These are phyloP conservation scores for Dispira simplex DNA, from an alignment of 192 early-diverging fungal species.

Conservation along the genomic window DNA sequence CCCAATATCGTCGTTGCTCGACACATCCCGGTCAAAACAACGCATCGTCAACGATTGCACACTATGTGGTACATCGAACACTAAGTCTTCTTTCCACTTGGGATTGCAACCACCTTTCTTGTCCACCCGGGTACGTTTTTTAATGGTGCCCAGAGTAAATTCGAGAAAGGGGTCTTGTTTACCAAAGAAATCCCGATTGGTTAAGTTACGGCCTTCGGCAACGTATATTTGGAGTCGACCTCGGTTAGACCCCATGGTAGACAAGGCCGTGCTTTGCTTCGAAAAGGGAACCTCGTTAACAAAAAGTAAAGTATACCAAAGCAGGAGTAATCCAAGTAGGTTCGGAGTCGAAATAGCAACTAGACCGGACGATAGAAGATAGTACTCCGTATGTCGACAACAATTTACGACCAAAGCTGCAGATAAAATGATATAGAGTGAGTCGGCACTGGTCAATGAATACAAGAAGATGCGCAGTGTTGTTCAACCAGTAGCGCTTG, in stretches of 20 bases:
- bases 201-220: slow-evolving; percentile 25
- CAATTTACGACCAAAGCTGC: too few relatives aligned
- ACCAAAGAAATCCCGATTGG: slow-evolving; percentile 23
- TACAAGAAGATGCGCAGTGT: too few relatives aligned
- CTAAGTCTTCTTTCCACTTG: slow-evolving; percentile 26
- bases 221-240: slow-evolving; percentile 27
- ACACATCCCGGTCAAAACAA: slow-evolving; percentile 23
- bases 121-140: slow-evolving; percentile 26
- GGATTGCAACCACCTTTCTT: slow-evolving; percentile 29
- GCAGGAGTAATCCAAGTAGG: too few relatives aligned
- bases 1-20: slow-evolving; percentile 23
- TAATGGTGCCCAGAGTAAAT: slow-evolving; percentile 21
- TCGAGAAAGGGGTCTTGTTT: slow-evolving; percentile 26
- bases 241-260: background rate
- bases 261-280: background rate
- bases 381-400: too few relatives aligned
- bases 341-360: too few relatives aligned
- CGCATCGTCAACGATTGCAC: slow-evolving; percentile 23
- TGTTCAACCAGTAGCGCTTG: too few relatives aligned
- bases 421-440: too few relatives aligned
- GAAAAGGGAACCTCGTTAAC: too few relatives aligned
- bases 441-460: too few relatives aligned
- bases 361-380: too few relatives aligned
- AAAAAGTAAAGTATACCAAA: too few relatives aligned
- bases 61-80: slow-evolving; percentile 20